Base-by-base conservation (phyloP, 1,139 yeast species). In the Candida neerlandica region DNA sequence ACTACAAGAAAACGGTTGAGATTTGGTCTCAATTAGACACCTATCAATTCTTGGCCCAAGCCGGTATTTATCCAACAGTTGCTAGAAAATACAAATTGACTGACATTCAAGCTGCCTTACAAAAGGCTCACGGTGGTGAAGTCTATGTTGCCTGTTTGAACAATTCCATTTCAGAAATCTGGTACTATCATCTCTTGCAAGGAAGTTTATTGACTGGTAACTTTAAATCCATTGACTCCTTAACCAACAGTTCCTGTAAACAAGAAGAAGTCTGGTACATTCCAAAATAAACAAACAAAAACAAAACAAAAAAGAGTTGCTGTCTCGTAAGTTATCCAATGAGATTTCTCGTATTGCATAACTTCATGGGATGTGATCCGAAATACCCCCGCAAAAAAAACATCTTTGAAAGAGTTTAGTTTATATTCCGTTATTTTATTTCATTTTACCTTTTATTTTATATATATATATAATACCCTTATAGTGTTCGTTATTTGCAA, bases 141-240 rank as follows among this genome's bases (percentile, higher is more conserved):
- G 77, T 72, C 16, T 69, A 65, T 53, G 62, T 73, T 49, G 75
- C 74, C 5, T 73, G 78, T 58, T 52, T 57, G 34, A 59, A 63
- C 46, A 69, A 68, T 16, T 65, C 73, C 43, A 61, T 73, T 42
- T 64, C 67, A 50, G 74, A 73, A 56, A 62, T 73, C 48, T 73
- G 74, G 73, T 73, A 72, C 60, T 72, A 68, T 58, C 67, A 70
- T 56, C 60, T 66, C 52, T 63, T 73, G 44, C 66, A 62, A 50
- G 78, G 77, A 2, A 65, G 62, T 42, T 68, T 70, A 2, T 67
- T 71, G 57, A 67, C 71, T 26, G 76, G 76, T 29, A 65, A 64
- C 44, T 70, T 65, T 55, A 65, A 60, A 54, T 64, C 71, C 14
- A 60, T 63, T 44, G 72, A 68, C 52, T 47, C 64, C 10, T 50